Conservation (phyloP, 495 filamentous ascomycete species). For the Arthonia radiata region DNA sequence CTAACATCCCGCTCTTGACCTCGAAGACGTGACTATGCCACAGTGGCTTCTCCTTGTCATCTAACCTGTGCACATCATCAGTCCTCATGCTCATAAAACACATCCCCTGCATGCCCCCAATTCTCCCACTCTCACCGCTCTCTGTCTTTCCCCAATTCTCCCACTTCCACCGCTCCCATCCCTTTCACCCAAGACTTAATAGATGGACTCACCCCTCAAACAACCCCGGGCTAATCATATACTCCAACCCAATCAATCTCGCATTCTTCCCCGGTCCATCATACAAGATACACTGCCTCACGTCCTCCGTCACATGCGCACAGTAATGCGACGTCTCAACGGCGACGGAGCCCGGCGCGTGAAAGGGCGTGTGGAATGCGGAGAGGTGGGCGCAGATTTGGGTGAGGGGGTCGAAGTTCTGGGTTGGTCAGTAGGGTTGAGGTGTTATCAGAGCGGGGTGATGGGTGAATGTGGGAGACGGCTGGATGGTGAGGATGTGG, state of each 20-base stretch:
- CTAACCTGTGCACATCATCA: too few species aligned
- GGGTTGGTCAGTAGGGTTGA: too few species aligned
- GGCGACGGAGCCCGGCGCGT: conserved; percentile 35
- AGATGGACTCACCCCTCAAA: too few species aligned
- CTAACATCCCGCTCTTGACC: conserved; percentile 63
- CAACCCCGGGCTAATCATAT: conserved; percentile 59
- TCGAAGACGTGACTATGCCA: conserved; percentile 76
- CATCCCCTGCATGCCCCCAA: too few species aligned
- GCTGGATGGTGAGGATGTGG: too few species aligned
- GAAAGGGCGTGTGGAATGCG: conserved; percentile 61
- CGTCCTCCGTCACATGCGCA: conserved; percentile 28
- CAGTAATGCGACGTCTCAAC: conserved; percentile 81
- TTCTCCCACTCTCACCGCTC: too few species aligned
- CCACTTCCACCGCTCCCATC: too few species aligned
- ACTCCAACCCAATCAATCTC: conserved; percentile 65
- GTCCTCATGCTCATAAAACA: too few species aligned
- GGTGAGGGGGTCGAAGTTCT: conserved; percentile 49
- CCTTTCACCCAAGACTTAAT: too few species aligned
- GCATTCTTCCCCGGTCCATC: conserved; percentile 39
- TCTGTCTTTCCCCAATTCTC: too few species aligned
- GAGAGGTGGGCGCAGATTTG: conserved; percentile 66
- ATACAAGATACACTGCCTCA: conserved; percentile 73
- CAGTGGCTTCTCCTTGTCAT: conserved; percentile 36
- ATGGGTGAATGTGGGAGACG: too few species aligned
- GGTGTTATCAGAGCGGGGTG: too few species aligned